Base-by-base conservation (phyloP, 257 asterid genomes). In the Apocynum venetum region DNA sequence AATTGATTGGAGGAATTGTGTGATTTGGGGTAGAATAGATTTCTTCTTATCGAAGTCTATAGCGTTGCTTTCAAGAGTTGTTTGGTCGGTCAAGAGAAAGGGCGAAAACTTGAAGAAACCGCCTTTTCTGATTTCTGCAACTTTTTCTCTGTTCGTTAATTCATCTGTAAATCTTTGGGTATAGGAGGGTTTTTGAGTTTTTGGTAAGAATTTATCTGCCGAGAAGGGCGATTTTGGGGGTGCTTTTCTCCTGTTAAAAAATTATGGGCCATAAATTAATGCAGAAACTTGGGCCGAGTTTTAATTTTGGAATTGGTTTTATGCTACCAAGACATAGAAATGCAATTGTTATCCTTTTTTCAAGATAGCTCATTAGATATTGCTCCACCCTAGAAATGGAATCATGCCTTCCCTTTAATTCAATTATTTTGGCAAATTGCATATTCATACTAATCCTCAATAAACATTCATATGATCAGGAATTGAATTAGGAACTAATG, bases 91-190 rank as follows among this genome's bases (percentile, higher is more conserved):
- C 14, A 41, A 68, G 73, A 68, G 17, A 41, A 25, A 7, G 3
- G 74, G 19, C 46, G 56, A 25, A 36, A 51, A 72, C 63, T 49
- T 72, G 61, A 72, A 72, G 63, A 12, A 72, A 72, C 46, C 13
- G 6, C 76, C 31, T 20, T 25, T 52, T 48, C 15, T 48, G 1
- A 31, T 72, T 49, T 69, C 38, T 69, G 73, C 55, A 15, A 31
- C 12, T 49, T 7, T 35, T 52, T 72, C 8, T 3, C 3, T 47
- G 55, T 66, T 0, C 12, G 31, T 59, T 20, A 13, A 65, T 38
- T 38, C 48, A 38, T 0, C 71, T 65, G 14, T 41, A 6, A n/a
- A n/a, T 20, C 15, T 13, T 44, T 20, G 8, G 1, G 5, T 41
- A 35, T 61, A 1, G 12, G 25, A 38, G 49, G 71, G 70, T 17